phyloP scores from a whole-genome alignment of 306 rosid species.

The Castanea mollissima region DNA sequence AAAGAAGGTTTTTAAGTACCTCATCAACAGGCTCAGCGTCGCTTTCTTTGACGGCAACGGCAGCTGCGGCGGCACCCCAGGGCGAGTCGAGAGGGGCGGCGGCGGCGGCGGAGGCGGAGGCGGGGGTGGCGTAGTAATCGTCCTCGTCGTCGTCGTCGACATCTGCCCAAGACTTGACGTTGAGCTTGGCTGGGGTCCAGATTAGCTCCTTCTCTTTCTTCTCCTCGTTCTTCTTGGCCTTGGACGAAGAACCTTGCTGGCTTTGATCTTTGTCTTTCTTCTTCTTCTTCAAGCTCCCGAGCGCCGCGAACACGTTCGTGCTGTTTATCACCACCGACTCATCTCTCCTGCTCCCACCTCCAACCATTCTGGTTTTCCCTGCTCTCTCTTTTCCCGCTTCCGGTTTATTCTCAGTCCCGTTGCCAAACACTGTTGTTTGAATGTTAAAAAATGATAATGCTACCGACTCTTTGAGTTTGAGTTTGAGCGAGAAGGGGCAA shows the following conservation, averaged over 20 bases:
- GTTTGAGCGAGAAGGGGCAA: not conserved
- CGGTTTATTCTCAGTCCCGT: constrained; percentile 3
- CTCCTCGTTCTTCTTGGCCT: constrained; percentile 6
- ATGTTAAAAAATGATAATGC: not conserved
- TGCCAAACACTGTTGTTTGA: not conserved
- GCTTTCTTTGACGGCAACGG: constrained; percentile 6
- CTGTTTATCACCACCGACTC: constrained; percentile 49
- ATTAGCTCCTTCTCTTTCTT: constrained; percentile 38
- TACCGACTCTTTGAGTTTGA: no score
- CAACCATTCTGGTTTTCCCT: constrained; percentile 40
- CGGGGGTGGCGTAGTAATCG: constrained; percentile 63
- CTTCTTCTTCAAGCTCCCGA: constrained; percentile 69
- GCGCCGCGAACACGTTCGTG: constrained; percentile 73
- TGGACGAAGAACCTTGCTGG: constrained; percentile 20
- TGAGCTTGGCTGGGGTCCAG: constrained; percentile 76
- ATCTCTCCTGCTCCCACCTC: constrained; percentile 60
- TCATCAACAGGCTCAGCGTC: constrained; percentile 41
- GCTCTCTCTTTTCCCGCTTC: not conserved
- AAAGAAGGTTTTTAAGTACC: not conserved
- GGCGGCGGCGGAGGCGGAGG: not conserved
- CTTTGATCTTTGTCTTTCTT: constrained; percentile 53
- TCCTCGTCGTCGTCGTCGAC: constrained; percentile 76
- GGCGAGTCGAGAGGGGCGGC: constrained; percentile 41
- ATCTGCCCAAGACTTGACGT: constrained; percentile 63
- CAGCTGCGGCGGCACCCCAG: constrained; percentile 33